Evolutionary conservation across 2,329 filamentous ascomycete species (phyloP).

Genomic region (Penicillium sp.): DNA sequence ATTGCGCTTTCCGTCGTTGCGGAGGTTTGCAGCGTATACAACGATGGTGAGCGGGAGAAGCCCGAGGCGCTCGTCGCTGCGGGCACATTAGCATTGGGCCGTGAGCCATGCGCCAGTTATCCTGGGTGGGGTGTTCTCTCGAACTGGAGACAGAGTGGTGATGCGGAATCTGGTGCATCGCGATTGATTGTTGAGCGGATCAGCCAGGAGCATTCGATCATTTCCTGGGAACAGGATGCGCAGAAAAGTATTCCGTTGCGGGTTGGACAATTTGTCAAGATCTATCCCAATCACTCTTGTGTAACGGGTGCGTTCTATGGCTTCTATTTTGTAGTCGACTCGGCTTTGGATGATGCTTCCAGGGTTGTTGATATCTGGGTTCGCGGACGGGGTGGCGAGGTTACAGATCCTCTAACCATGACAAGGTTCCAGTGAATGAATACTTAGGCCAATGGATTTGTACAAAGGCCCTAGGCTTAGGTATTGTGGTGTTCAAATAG

Average conservation of each 20-base stretch:
- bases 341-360: slow-evolving; percentile 56
- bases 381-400: slow-evolving; percentile 39
- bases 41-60: slow-evolving; percentile 56
- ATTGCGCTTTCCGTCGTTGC: slow-evolving; percentile 72
- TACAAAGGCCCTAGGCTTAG: neutral
- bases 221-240: slow-evolving; percentile 62
- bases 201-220: slow-evolving; percentile 77
- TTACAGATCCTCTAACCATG: slow-evolving; percentile 17
- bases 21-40: slow-evolving; percentile 72
- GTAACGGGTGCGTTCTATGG: slow-evolving; percentile 72
- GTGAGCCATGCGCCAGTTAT: slow-evolving; percentile 75
- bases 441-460: neutral
- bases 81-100: slow-evolving; percentile 70
- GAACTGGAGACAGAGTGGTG: slow-evolving; percentile 56
- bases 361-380: slow-evolving; percentile 77
- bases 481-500: no score
- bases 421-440: slow-evolving; percentile 1
- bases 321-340: slow-evolving; percentile 76
- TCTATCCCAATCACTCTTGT: slow-evolving; percentile 84
- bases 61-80: slow-evolving; percentile 71
- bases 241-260: slow-evolving; percentile 50
- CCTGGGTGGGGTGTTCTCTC: slow-evolving; percentile 71
- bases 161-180: slow-evolving; percentile 39
- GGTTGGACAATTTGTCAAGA: slow-evolving; percentile 68
- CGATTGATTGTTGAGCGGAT: slow-evolving; percentile 72